A percentile compares a stretch with the other conserved stretches of the same genome.
phyloP scores from a whole-genome alignment of 73 alveolate genomes.

The Paramecium tetraurelia region DNA sequence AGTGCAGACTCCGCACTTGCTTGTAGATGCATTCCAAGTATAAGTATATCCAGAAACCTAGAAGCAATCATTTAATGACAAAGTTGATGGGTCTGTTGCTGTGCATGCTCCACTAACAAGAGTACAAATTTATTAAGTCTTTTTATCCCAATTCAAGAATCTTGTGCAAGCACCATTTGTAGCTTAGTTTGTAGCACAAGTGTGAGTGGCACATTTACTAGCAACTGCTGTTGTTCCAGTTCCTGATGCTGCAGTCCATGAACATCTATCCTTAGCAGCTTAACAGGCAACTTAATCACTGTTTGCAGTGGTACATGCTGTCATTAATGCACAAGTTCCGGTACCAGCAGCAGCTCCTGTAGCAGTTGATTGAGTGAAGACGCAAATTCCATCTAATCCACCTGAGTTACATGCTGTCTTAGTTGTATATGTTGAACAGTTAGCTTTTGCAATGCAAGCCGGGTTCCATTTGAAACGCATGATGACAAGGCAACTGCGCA shows the following conservation, averaged over 20 bases:
- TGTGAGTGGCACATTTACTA: background rate
- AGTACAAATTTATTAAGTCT: background rate
- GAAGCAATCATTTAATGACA: background rate
- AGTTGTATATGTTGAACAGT: background rate
- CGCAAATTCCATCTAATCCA: slow-evolving; percentile 15
- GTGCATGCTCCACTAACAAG: background rate
- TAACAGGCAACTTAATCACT: background rate
- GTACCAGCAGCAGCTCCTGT: background rate
- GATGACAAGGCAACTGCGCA: background rate
- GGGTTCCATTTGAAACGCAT: background rate
- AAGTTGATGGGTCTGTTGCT: background rate
- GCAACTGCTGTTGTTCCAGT: background rate
- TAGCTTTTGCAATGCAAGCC: background rate
- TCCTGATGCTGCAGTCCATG: background rate
- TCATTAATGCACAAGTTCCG: slow-evolving; percentile 4
- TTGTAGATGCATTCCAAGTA: slow-evolving; percentile 32
- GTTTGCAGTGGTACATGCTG: background rate
- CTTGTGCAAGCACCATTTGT: background rate
- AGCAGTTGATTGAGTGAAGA: background rate
- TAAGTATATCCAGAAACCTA: background rate
- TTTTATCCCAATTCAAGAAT: background rate
- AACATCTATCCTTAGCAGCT: background rate
- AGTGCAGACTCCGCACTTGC: background rate
- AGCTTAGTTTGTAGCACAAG: background rate
- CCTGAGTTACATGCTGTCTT: background rate